Conservation (phyloP, 306 rosid species). For the Prunus kanzakura region DNA sequence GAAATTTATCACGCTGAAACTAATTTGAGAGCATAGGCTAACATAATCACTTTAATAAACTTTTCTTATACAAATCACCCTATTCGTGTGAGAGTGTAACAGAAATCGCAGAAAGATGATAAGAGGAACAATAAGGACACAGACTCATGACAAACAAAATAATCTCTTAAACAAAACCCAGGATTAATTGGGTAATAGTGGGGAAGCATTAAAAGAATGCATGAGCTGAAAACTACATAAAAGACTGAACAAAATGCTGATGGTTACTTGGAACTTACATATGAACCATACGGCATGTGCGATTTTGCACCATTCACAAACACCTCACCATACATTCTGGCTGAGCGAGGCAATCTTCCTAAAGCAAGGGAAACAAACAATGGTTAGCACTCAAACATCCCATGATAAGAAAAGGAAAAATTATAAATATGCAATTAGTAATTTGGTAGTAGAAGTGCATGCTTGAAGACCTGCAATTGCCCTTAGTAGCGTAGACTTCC, state of each 20-base stretch:
- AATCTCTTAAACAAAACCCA: not conserved
- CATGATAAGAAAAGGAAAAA: constrained; percentile 8
- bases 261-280: constrained; percentile 49
- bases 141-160: not conserved
- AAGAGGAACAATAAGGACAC: not conserved
- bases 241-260: not conserved
- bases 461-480: constrained; percentile 79
- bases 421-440: constrained; percentile 22
- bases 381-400: constrained; percentile 29
- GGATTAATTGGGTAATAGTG: not conserved
- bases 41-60: not conserved
- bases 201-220: not conserved
- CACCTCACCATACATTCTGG: constrained; percentile 85
- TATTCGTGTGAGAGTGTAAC: not conserved
- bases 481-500: constrained; percentile 83
- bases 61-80: not conserved
- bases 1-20: not conserved
- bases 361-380: constrained; percentile 20
- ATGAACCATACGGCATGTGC: constrained; percentile 80
- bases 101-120: not conserved
- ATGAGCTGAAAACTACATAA: not conserved
- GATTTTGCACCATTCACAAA: constrained; percentile 76
- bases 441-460: constrained; percentile 16
- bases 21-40: not conserved
- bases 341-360: constrained; percentile 87